phyloP scores from a whole-genome alignment of 139 green algal genomes.

The Chlamydomonas asymmetrica region DNA sequence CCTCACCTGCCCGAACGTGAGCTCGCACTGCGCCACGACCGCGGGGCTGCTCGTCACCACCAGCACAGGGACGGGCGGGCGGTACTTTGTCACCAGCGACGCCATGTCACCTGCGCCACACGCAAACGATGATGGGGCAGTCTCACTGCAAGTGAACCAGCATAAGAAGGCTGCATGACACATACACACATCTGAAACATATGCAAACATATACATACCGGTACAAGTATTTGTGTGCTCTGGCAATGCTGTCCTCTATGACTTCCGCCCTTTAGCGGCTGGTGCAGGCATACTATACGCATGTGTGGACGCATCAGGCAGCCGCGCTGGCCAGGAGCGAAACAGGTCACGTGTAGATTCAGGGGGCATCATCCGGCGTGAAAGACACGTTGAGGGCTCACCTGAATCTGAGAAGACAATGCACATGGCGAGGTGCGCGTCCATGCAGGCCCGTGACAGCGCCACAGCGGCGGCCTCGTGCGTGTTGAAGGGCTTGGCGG shows the following conservation, averaged over 20 bases:
- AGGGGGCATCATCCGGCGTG: no score
- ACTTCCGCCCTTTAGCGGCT: neutral
- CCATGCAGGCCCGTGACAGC: slow-evolving; percentile 34
- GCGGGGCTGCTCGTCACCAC: slow-evolving; percentile 33
- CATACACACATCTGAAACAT: neutral
- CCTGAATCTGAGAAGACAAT: slow-evolving; percentile 46
- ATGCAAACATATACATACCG: neutral
- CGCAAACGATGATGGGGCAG: neutral
- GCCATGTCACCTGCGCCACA: slow-evolving; percentile 2
- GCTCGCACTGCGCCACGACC: slow-evolving; percentile 18
- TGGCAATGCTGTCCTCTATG: neutral
- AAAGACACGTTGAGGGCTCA: slow-evolving; percentile 11
- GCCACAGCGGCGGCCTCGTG: slow-evolving; percentile 44
- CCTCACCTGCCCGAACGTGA: slow-evolving; percentile 42
- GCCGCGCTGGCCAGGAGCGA: no score
- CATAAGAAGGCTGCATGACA: no score
- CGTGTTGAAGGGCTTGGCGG: slow-evolving; percentile 59
- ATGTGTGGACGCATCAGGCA: no score
- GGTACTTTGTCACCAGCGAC: slow-evolving; percentile 58
- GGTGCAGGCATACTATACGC: neutral
- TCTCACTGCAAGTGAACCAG: no score
- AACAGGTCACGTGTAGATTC: no score
- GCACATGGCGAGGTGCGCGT: slow-evolving; percentile 38
- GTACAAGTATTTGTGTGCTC: neutral
- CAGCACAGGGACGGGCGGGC: slow-evolving; percentile 39